phyloP scores from a whole-genome alignment of 2,329 filamentous ascomycete genomes.

The Fusarium longipes region DNA sequence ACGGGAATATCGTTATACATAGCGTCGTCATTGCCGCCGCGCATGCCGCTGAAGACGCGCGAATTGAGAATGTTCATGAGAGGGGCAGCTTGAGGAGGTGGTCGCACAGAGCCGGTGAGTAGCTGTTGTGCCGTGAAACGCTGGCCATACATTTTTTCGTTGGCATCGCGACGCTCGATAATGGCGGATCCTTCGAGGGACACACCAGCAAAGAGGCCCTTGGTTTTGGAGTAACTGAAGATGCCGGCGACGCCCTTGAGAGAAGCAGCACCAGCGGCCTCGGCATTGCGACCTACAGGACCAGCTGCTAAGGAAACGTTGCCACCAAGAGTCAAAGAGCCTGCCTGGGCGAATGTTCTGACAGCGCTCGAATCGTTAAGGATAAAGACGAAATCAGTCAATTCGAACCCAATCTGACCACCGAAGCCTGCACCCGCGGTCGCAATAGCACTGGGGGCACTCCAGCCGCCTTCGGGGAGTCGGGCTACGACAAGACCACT shows the following conservation, averaged over 20 bases:
- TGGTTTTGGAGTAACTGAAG: slow-evolving; percentile 98
- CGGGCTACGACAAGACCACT: slow-evolving; percentile 85
- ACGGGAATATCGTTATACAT: slow-evolving; percentile 96
- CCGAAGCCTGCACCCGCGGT: slow-evolving; percentile 85
- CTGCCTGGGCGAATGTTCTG: slow-evolving; percentile 91
- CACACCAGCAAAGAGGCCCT: slow-evolving; percentile 95
- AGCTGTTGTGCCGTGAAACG: slow-evolving; percentile 85
- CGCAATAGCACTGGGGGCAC: slow-evolving; percentile 82
- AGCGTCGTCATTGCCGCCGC: slow-evolving; percentile 62
- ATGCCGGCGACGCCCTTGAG: slow-evolving; percentile 89
- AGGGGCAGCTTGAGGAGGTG: slow-evolving; percentile 84
- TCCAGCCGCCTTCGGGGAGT: slow-evolving; percentile 81
- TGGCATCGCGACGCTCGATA: slow-evolving; percentile 94
- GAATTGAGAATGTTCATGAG: slow-evolving; percentile 88
- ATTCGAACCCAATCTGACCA: slow-evolving; percentile 86
- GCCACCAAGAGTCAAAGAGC: slow-evolving; percentile 90
- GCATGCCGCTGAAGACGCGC: slow-evolving; percentile 79
- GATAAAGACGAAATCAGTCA: slow-evolving; percentile 98
- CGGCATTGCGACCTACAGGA: slow-evolving; percentile 92
- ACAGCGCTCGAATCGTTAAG: slow-evolving; percentile 92
- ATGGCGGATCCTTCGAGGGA: slow-evolving; percentile 93
- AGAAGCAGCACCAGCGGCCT: slow-evolving; percentile 93
- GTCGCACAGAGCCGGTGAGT: slow-evolving; percentile 79
- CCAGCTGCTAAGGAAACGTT: slow-evolving; percentile 97
- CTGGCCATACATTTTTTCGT: slow-evolving; percentile 93